A percentile compares a stretch with the other conserved stretches of the same genome.
Evolutionary conservation across 1,284 basidiomycete species (phyloP).

Genomic region (Thelephora terrestris): DNA sequence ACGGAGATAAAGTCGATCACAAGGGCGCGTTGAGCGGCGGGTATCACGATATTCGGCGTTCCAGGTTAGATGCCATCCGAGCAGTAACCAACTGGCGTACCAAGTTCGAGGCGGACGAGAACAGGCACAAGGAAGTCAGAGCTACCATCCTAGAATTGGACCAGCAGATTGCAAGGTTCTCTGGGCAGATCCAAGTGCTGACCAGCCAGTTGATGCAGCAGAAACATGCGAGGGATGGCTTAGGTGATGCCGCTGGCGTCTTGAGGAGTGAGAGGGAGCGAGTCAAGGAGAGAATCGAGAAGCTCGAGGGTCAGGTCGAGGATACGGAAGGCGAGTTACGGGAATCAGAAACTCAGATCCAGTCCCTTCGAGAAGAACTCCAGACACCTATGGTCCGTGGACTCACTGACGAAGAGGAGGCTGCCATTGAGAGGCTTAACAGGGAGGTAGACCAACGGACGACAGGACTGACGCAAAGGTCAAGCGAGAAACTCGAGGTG

Average conservation of each 20-base stretch:
- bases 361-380: slow-evolving; percentile 67
- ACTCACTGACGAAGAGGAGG: slow-evolving; percentile 67
- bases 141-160: slow-evolving; percentile 62
- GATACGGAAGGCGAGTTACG: slow-evolving; percentile 67
- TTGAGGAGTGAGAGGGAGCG: slow-evolving; percentile 67
- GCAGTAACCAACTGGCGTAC: slow-evolving; percentile 69
- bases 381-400: slow-evolving; percentile 66
- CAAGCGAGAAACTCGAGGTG: slow-evolving; percentile 37
- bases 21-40: slow-evolving; percentile 95
- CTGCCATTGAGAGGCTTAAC: slow-evolving; percentile 59
- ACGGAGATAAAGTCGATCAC: slow-evolving; percentile 95
- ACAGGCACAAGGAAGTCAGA: slow-evolving; percentile 67
- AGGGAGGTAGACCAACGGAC: slow-evolving; percentile 70
- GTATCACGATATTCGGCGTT: slow-evolving; percentile 87
- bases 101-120: slow-evolving; percentile 61
- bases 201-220: slow-evolving; percentile 66
- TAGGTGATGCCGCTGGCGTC: slow-evolving; percentile 54
- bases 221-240: slow-evolving; percentile 56
- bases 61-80: slow-evolving; percentile 83
- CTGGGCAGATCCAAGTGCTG: slow-evolving; percentile 67
- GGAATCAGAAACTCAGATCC: slow-evolving; percentile 46
- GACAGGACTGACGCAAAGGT: slow-evolving; percentile 35
- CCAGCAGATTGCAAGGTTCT: slow-evolving; percentile 76
- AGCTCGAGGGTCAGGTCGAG: slow-evolving; percentile 58
- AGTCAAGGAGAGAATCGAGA: slow-evolving; percentile 48